Evolutionary conservation across 495 filamentous ascomycete species (phyloP).

Genomic region (Daldinia concentrica): DNA sequence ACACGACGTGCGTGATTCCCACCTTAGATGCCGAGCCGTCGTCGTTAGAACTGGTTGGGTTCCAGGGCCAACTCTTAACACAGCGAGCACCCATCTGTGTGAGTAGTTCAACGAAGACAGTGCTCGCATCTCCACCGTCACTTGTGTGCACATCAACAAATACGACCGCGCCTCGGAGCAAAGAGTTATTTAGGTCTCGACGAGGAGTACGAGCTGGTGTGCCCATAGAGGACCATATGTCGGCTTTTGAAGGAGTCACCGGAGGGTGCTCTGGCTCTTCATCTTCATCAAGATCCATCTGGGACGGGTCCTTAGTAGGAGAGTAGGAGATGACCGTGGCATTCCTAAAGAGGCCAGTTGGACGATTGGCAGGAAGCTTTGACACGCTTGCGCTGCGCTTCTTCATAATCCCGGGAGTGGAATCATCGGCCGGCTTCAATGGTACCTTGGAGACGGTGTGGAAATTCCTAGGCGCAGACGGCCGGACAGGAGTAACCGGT

Average conservation of each 20-base stretch:
- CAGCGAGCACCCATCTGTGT: slow-evolving; percentile 86
- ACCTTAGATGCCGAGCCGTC: slow-evolving; percentile 63
- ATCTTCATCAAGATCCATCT: slow-evolving; percentile 32
- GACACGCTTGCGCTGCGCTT: slow-evolving; percentile 65
- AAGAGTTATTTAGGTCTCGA: slow-evolving; percentile 56
- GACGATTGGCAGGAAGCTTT: slow-evolving; percentile 51
- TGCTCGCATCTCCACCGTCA: slow-evolving; percentile 86
- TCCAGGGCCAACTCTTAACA: slow-evolving; percentile 88
- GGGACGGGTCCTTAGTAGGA: slow-evolving; percentile 48
- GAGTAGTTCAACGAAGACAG: slow-evolving; percentile 83
- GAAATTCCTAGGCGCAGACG: slow-evolving; percentile 50
- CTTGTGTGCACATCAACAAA: slow-evolving; percentile 93
- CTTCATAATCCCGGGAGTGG: slow-evolving; percentile 61
- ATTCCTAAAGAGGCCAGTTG: slow-evolving; percentile 46
- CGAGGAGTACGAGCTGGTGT: slow-evolving; percentile 66
- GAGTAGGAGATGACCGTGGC: slow-evolving; percentile 58
- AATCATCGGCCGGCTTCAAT: slow-evolving; percentile 72
- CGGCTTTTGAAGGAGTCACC: slow-evolving; percentile 50
- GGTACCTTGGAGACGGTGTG: slow-evolving; percentile 82
- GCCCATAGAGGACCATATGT: slow-evolving; percentile 60
- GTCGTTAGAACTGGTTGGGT: slow-evolving; percentile 57
- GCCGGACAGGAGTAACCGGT: slow-evolving; percentile 51
- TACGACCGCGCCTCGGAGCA: slow-evolving; percentile 80
- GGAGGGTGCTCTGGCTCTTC: slow-evolving; percentile 35
- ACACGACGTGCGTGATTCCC: slow-evolving; percentile 94